Base-by-base conservation (phyloP, 768 basidiomycete genomes). In the Calocera viscosa region DNA sequence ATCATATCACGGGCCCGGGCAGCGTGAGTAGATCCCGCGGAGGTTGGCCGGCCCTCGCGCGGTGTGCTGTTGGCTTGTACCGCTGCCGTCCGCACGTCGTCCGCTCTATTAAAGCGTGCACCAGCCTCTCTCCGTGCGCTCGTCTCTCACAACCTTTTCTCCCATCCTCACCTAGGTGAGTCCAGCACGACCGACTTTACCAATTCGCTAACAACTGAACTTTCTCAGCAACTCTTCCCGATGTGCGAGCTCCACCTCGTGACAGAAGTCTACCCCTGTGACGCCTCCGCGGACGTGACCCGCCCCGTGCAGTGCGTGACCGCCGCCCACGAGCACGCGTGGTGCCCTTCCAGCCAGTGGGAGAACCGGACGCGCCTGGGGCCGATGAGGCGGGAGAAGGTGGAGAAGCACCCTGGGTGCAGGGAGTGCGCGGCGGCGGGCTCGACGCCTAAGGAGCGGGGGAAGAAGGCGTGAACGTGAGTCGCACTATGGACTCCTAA, bases 221-320 rank as follows among this genome's bases (percentile, higher is more conserved):
- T n/a, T n/a, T n/a, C n/a, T n/a, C n/a, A n/a, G n/a, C n/a, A n/a
- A n/a, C n/a, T n/a, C n/a, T n/a, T n/a, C n/a, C n/a, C 39, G 43
- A 60, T 60, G 53, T 60, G 53, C 30, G 53, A 60, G 22, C 53
- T 60, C 24, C 53, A 60, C 30, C 11, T 60, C 53, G 30, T 60
- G 2, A 60, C 53, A 11, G 53, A 60, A 32, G 26, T 60, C 26
- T 60, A 60, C 53, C 53, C 53, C 53, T 60, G 53, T 26, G 53
- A 26, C 53, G 53, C 24, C 2, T 2, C 24, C 11, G 24, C 53
- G 14, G 30, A 60, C 53, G 53, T 60, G 26, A 60, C 53, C 24
- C 53, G 53, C 5, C 11, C 53, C 26, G 22, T 60, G 5, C 11
- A 60, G 30, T 60, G 53, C 53, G 5, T 26, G 24, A 60, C 53